Evolutionary conservation across 2,329 filamentous ascomycete species (phyloP).

Genomic region (Fusarium torreyae): DNA sequence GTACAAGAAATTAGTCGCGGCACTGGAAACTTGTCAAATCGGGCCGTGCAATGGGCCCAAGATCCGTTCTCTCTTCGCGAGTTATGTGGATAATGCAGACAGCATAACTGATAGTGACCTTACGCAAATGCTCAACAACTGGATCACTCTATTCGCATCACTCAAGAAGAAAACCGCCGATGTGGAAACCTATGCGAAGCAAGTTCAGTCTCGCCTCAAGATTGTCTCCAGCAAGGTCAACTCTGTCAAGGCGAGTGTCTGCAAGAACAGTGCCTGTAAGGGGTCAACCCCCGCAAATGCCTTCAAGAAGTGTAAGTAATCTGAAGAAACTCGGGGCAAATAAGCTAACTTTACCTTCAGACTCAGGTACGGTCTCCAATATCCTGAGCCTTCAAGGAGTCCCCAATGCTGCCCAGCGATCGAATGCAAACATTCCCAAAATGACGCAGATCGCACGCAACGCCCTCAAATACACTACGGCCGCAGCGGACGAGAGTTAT

Average conservation of each 20-base stretch:
- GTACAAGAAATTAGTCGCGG: not conserved
- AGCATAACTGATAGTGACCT: constrained; percentile 23
- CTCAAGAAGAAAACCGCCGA: constrained; percentile 20
- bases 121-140: constrained; percentile 18
- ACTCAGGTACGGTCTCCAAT: constrained; percentile 5
- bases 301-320: constrained; percentile 13
- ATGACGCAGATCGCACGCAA: not conserved
- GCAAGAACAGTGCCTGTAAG: constrained; percentile 19
- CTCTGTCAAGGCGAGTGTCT: constrained; percentile 6
- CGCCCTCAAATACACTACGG: constrained; percentile 2
- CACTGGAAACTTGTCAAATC: not conserved
- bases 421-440: constrained; percentile 1
- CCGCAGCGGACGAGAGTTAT: constrained; percentile 7
- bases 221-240: constrained; percentile 12
- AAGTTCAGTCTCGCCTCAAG: constrained; percentile 20
- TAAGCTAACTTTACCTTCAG: not conserved
- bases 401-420: constrained; percentile 1
- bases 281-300: constrained; percentile 1
- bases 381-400: constrained; percentile 3
- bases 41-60: constrained; percentile 9
- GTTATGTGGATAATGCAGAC: constrained; percentile 17
- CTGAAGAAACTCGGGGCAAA: not conserved
- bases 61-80: constrained; percentile 9
- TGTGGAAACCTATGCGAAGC: constrained; percentile 15
- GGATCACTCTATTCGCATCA: constrained; percentile 6